Evolutionary conservation across 139 green algal species (phyloP).

Genomic region (Chlamydomonas schloesseri): DNA sequence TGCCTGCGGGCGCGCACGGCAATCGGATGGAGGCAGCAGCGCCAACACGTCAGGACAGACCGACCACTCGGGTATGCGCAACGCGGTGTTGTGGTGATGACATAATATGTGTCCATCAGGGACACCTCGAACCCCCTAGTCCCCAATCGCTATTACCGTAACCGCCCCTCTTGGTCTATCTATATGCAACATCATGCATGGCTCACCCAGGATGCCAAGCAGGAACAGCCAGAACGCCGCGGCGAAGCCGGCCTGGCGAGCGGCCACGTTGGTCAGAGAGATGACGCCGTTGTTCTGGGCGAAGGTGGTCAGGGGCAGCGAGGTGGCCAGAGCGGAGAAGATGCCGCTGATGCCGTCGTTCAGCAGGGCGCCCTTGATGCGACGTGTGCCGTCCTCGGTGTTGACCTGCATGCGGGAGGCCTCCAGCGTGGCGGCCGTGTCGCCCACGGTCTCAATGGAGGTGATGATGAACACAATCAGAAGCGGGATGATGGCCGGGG

Average conservation of each 20-base stretch:
- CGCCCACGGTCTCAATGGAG: constrained; percentile 78
- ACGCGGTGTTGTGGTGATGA: too few species aligned
- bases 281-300: constrained; percentile 89
- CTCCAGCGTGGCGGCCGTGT: constrained; percentile 83
- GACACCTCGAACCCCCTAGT: too few species aligned
- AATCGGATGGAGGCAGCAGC: too few species aligned
- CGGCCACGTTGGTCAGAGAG: constrained; percentile 71
- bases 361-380: constrained; percentile 73
- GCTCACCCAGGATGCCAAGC: constrained; percentile 46
- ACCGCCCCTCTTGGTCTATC: too few species aligned
- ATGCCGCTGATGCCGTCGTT: constrained; percentile 73
- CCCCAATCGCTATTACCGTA: too few species aligned
- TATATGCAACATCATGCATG: too few species aligned
- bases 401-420: constrained; percentile 56
- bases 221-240: constrained; percentile 72
- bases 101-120: too few species aligned
- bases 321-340: constrained; percentile 70
- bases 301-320: constrained; percentile 80
- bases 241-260: constrained; percentile 64
- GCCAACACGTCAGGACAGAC: not conserved
- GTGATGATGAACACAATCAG: constrained; percentile 58
- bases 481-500: constrained; percentile 59
- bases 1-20: not conserved
- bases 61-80: too few species aligned
- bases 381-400: constrained; percentile 45